Evolutionary conservation across 1,284 basidiomycete genomes (phyloP).

Genomic region (Cutaneotrichosporon arboriforme): DNA sequence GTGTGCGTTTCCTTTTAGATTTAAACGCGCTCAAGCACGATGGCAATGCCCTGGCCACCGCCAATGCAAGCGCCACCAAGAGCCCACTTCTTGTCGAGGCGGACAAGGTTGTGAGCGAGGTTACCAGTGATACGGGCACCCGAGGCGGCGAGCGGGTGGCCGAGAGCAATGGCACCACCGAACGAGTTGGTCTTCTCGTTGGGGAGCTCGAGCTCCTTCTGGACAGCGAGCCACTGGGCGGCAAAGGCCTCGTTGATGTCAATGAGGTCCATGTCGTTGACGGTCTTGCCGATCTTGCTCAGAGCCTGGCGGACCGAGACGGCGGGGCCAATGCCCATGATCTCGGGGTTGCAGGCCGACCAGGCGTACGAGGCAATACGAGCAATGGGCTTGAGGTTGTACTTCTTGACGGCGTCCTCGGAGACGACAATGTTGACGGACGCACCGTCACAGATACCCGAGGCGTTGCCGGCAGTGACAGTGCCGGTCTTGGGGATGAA

Average conservation of each 20-base stretch:
- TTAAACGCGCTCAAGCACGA: slow-evolving; percentile 35
- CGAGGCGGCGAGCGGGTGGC: slow-evolving; percentile 54
- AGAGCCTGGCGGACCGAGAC: slow-evolving; percentile 35
- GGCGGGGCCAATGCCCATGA: slow-evolving; percentile 58
- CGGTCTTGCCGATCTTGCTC: slow-evolving; percentile 33
- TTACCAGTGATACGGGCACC: slow-evolving; percentile 54
- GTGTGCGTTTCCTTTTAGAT: not conserved
- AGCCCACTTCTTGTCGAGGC: slow-evolving; percentile 54
- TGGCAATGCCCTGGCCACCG: slow-evolving; percentile 45
- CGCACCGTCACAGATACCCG: slow-evolving; percentile 55
- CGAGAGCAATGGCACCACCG: slow-evolving; percentile 52
- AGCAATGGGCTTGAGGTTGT: slow-evolving; percentile 52
- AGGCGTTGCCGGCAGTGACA: slow-evolving; percentile 55
- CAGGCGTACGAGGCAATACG: slow-evolving; percentile 53
- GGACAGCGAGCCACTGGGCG: slow-evolving; percentile 54
- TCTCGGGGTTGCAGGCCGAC: slow-evolving; percentile 54
- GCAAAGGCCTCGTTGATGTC: slow-evolving; percentile 59
- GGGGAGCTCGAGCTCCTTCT: slow-evolving; percentile 54
- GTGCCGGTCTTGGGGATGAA: slow-evolving; percentile 53
- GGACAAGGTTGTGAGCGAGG: slow-evolving; percentile 53
- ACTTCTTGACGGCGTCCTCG: slow-evolving; percentile 50
- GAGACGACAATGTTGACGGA: slow-evolving; percentile 55
- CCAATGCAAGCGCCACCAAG: slow-evolving; percentile 56
- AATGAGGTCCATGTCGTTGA: slow-evolving; percentile 54
- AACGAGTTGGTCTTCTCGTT: slow-evolving; percentile 55